Percentiles rank a stretch among this genome's conserved stretches.
These are phyloP conservation scores for Bipolaris victoriae DNA, from an alignment of 2,329 filamentous ascomycete genomes.

Conservation along the genomic window DNA sequence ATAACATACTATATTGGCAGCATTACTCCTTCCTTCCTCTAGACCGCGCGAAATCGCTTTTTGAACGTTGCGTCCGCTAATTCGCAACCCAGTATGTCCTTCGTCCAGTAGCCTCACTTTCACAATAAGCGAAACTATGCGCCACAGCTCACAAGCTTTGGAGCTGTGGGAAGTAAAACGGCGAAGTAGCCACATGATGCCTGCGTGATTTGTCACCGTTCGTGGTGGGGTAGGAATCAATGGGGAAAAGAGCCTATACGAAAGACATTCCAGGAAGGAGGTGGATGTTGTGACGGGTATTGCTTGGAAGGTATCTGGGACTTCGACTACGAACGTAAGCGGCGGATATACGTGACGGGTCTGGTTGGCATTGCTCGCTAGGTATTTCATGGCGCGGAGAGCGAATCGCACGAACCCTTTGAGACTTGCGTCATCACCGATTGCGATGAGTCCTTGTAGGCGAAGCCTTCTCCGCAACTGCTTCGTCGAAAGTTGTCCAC, in stretches of 20 bases:
- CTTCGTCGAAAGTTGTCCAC: background rate
- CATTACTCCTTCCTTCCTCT: background rate
- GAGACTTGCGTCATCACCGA: background rate
- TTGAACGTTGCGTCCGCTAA: background rate
- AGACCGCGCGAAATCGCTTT: background rate
- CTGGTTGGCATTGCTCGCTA: background rate
- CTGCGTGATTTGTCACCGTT: background rate
- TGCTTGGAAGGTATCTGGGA: background rate
- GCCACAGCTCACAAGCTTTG: background rate
- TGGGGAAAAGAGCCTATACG: background rate
- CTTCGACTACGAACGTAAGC: background rate
- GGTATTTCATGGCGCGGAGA: constrained; percentile 1
- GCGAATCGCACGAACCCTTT: background rate
- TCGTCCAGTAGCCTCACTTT: background rate
- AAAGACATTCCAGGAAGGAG: background rate
- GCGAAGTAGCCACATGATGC: background rate
- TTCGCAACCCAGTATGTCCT: background rate
- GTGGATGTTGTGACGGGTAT: background rate
- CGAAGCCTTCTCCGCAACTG: background rate
- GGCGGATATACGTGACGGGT: background rate
- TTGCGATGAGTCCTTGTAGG: background rate
- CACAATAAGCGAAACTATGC: background rate
- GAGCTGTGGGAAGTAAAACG: background rate
- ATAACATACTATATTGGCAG: background rate
- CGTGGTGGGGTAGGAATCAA: background rate